Percentiles rank a stretch among this genome's conserved stretches.
Evolutionary conservation across 139 green algal species (phyloP).

Genomic region (Spirogloea muscicola): DNA sequence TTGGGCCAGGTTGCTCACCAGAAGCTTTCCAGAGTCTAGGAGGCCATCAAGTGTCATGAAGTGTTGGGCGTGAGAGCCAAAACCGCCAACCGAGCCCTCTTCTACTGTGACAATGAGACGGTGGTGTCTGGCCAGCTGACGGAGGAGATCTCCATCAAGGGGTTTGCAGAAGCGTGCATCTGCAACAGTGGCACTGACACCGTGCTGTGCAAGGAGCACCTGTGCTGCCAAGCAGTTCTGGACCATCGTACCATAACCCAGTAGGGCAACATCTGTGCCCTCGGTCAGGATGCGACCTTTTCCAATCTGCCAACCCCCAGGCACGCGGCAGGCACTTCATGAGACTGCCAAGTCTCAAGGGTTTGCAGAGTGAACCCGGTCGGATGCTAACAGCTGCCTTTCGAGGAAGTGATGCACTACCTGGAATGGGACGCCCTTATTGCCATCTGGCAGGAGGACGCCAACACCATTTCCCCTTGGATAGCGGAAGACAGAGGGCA

Average conservation of each 20-base stretch:
- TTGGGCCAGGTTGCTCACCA: conserved; percentile 70
- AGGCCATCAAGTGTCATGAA: conserved; percentile 85
- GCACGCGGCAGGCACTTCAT: too few relatives aligned
- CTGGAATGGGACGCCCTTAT: conserved; percentile 81
- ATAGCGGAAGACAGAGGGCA: conserved; percentile 87
- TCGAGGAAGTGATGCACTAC: too few relatives aligned
- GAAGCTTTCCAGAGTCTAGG: conserved; percentile 81
- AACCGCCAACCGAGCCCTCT: conserved; percentile 94
- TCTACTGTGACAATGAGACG: conserved; percentile 89
- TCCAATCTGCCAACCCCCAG: conserved; percentile 73
- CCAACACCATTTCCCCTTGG: conserved; percentile 93
- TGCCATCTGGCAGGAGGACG: conserved; percentile 72
- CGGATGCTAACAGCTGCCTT: too few relatives aligned
- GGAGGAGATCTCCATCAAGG: conserved; percentile 79
- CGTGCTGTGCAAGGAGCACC: conserved; percentile 73
- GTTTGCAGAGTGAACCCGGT: too few relatives aligned
- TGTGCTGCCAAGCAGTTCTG: conserved; percentile 82
- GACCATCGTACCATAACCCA: conserved; percentile 85
- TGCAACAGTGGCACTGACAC: conserved; percentile 81
- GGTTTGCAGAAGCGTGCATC: conserved; percentile 99
- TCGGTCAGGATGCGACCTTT: conserved; percentile 76
- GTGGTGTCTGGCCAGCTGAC: conserved; percentile 76
- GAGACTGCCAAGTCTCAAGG: too few relatives aligned
- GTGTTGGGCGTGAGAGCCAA: conserved; percentile 75
- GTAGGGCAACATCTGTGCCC: conserved; percentile 83